phyloP scores from a whole-genome alignment of 192 early-diverging fungal species.

The Chytriomyces confervae region DNA sequence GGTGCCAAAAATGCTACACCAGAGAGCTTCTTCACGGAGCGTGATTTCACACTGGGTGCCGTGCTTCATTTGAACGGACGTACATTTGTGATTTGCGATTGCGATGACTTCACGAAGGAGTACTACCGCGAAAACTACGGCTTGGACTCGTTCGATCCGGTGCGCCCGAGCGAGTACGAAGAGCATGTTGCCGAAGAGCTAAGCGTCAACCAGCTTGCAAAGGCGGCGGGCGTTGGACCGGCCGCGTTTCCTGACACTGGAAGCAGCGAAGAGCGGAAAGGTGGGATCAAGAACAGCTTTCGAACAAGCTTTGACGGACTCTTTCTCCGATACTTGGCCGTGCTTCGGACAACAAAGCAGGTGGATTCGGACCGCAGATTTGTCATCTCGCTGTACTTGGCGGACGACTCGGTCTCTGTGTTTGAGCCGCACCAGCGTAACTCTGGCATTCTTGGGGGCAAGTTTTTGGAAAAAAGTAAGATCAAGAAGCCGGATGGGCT shows the following conservation, averaged over 20 bases:
- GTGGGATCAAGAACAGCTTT: not conserved
- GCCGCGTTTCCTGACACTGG: not conserved
- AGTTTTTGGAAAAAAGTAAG: constrained; percentile 61
- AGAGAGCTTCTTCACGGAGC: constrained; percentile 54
- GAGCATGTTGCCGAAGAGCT: constrained; percentile 27
- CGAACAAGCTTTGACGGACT: constrained; percentile 48
- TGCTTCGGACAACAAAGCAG: constrained; percentile 43
- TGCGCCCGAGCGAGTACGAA: constrained; percentile 52
- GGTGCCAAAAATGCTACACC: constrained; percentile 12
- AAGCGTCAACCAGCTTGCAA: not conserved
- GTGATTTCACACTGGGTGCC: constrained; percentile 60
- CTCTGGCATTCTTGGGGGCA: constrained; percentile 62
- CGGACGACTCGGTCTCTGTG: constrained; percentile 61
- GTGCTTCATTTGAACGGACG: constrained; percentile 64
- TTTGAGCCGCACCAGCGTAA: constrained; percentile 64
- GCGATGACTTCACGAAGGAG: constrained; percentile 65
- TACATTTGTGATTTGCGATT: constrained; percentile 66
- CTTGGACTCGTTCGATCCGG: constrained; percentile 57
- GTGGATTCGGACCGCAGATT: constrained; percentile 63
- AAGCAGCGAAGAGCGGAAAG: not conserved
- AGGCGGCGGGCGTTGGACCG: too few relatives aligned
- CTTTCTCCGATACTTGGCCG: constrained; percentile 50
- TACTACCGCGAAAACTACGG: constrained; percentile 63
- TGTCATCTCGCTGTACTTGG: constrained; percentile 58
- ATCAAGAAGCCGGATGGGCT: constrained; percentile 54